These are phyloP conservation scores for Lachancea sp. DNA, from an alignment of 805 yeast species.

Conservation along the genomic window DNA sequence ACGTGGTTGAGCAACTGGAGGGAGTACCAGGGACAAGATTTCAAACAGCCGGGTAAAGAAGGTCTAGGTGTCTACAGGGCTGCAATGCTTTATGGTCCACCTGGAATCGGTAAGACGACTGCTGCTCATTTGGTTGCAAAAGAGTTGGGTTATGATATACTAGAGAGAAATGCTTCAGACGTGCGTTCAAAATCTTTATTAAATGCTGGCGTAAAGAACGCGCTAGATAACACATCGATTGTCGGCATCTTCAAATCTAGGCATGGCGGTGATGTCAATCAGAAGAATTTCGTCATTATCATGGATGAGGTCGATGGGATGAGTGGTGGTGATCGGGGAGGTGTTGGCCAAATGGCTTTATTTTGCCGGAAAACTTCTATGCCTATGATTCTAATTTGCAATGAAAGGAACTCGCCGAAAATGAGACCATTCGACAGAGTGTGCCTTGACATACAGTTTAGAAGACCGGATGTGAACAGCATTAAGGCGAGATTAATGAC, in stretches of 20 bases:
- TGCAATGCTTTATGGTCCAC: slow-evolving; percentile 80
- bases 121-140: slow-evolving; percentile 73
- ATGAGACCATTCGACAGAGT: slow-evolving; percentile 93
- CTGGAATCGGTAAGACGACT: slow-evolving; percentile 80
- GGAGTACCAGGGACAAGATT: slow-evolving; percentile 45
- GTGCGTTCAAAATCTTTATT: slow-evolving; percentile 79
- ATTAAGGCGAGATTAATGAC: slow-evolving; percentile 82
- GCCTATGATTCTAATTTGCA: slow-evolving; percentile 90
- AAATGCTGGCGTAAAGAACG: slow-evolving; percentile 59
- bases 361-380: slow-evolving; percentile 79
- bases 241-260: slow-evolving; percentile 58
- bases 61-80: slow-evolving; percentile 73
- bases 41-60: slow-evolving; percentile 52
- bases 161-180: slow-evolving; percentile 82
- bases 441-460: slow-evolving; percentile 71
- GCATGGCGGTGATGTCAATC: slow-evolving; percentile 30
- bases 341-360: slow-evolving; percentile 88
- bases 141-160: slow-evolving; percentile 61
- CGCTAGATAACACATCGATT: slow-evolving; percentile 75
- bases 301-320: slow-evolving; percentile 99
- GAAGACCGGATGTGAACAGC: slow-evolving; percentile 81
- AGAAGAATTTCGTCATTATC: slow-evolving; percentile 66
- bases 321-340: slow-evolving; percentile 99
- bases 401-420: slow-evolving; percentile 85
- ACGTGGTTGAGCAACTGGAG: slow-evolving; percentile 81